Evolutionary conservation across 768 basidiomycete species (phyloP).

Genomic region (Gyrodon lividus): DNA sequence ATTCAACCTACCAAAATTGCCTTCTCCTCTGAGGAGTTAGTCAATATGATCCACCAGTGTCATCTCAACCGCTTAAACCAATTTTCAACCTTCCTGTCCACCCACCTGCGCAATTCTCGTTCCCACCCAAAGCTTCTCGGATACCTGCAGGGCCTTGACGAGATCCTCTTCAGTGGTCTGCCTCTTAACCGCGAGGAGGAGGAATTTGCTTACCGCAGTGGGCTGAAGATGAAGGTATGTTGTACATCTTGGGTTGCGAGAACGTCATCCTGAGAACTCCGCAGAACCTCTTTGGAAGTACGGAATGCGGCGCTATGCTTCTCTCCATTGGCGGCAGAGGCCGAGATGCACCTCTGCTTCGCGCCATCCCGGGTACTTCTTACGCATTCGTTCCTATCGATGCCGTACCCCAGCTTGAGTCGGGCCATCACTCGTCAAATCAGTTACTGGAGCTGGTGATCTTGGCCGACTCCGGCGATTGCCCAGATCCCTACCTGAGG

Average conservation of each 20-base stretch:
- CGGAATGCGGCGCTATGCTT: constrained; percentile 76
- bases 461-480: constrained; percentile 63
- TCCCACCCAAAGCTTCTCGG: constrained; percentile 59
- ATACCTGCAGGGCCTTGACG: constrained; percentile 54
- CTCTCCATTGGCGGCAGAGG: constrained; percentile 55
- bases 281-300: constrained; percentile 79
- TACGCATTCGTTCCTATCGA: constrained; percentile 68
- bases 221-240: constrained; percentile 62
- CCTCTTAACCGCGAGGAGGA: constrained; percentile 67
- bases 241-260: constrained; percentile 11
- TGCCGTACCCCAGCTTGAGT: constrained; percentile 34
- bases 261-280: constrained; percentile 20
- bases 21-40: constrained; percentile 66
- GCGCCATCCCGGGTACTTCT: constrained; percentile 56
- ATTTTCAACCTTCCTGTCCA: constrained; percentile 67
- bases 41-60: constrained; percentile 67
- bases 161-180: constrained; percentile 66
- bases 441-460: constrained; percentile 70
- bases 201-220: constrained; percentile 63
- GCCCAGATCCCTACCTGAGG: constrained; percentile 59
- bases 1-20: constrained; percentile 66
- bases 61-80: constrained; percentile 74
- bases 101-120: constrained; percentile 60
- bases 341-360: constrained; percentile 50
- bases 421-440: constrained; percentile 52